Evolutionary conservation across 805 yeast species (phyloP), one percentile per base, ranked within the genome.

Genomic region (Metschnikowia bowlesiae): DNA sequence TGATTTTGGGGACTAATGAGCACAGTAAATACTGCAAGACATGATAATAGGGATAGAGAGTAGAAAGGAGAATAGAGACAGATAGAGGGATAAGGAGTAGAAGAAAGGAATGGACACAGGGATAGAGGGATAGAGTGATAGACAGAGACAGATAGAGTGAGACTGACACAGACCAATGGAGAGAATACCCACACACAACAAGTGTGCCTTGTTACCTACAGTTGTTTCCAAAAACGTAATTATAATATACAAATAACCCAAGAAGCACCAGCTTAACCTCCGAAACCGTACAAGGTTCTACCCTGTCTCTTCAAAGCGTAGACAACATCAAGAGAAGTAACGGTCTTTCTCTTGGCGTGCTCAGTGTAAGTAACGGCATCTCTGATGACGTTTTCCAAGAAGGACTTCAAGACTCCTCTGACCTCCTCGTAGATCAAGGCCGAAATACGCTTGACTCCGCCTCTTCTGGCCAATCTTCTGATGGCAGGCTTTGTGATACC

Each of bases 311-410:
- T 92, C 80, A 92, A 87, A 68, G 98, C 98, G 76, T 92, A 92
- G 68, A 92, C 98, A 64, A 92, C 98, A 74, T 92, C 99, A 70
- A 92, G 84, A 57, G 99, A 91, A 65, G 99, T 92, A 67, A 92
- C 98, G 61, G 99, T 94, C 90, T 92, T 92, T 86, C 99, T 90
- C 94, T 94, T 94, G 68, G 98, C 99, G 85, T 92, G 98, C 81
- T 94, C 98, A 63, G 99, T 94, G 83, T 92, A 92, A 68, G 97
- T 90, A 69, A 94, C 97, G 68, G 99, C 98, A 68, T 94, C 98
- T 83, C 97, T 89, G 79, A 92, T 92, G 64, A 94, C 97, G 70
- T 88, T 85, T 78, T 89, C 97, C 73, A 92, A 84, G 87, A 92
- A 92, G 53, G 96, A 81, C 81, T 91, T 91, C 63, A 92, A 82